Evolutionary conservation across 352 stramenopile species (phyloP), one percentile per base, ranked within the genome.

Genomic region (Phytophthora fragariae): DNA sequence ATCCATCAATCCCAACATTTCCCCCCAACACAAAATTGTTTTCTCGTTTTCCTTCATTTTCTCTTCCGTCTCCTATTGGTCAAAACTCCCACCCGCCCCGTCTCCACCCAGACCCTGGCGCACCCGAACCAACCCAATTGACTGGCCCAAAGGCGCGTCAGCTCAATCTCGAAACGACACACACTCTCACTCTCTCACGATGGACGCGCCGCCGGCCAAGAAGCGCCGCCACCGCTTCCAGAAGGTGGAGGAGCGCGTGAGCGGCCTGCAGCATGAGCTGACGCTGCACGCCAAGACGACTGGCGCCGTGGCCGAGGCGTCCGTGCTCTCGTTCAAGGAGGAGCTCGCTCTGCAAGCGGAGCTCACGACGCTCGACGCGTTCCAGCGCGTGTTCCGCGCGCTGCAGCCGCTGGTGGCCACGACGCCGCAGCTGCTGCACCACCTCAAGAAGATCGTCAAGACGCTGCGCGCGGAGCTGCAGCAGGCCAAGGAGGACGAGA

Each of bases 201-300:
- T 41, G 35, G 35, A 41, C 35, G 35, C 35, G 9, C 35, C 52
- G 46, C 70, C 77, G 60, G 78, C 74, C 50, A 91, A 90, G 75
- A 92, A 92, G 81, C 84, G 84, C 57, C 84, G 89, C 58, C 89
- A 96, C 63, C 90, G 90, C 79, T 97, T 97, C 75, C 85, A 95
- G 75, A 86, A 82, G 49, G 88, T 95, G 37, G 81, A 90, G 35
- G 90, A 97, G 82, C 89, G 90, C 64, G 83, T 97, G 46, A 80
- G 80, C 57, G 91, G 86, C 54, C 63, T 97, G 41, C 86, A 95
- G 76, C 78, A 80, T 49, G 90, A 97, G 70, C 80, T 97, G 57
- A 84, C 89, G 73, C 78, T 97, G 50, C 84, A 93, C 41, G 83
- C 86, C 71, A 97, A 97, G 88, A 95, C 77, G 41, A 92, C 86